Percentiles rank a stretch among this genome's conserved stretches.
phyloP scores from a whole-genome alignment of 2,329 filamentous ascomycete genomes.

The Furcasterigmium furcatum region DNA sequence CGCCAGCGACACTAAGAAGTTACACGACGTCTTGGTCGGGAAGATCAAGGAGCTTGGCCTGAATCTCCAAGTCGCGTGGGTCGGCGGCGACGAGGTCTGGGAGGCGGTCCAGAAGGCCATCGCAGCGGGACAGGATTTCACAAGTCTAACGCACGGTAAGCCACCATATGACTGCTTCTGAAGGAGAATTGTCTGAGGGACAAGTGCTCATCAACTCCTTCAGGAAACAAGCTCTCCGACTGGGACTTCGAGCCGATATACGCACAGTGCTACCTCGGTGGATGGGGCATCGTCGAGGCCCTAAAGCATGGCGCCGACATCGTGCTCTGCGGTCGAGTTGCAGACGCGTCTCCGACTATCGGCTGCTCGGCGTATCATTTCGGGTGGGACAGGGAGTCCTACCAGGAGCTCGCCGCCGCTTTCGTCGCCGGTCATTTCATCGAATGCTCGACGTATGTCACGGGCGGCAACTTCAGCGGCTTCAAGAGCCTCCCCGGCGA shows the following conservation, averaged over 20 bases:
- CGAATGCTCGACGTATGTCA: slow-evolving; percentile 48
- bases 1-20: slow-evolving; percentile 28
- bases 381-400: slow-evolving; percentile 38
- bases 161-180: background rate
- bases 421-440: slow-evolving; percentile 46
- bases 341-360: slow-evolving; percentile 44
- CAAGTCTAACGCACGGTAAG: slow-evolving; percentile 7
- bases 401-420: slow-evolving; percentile 40
- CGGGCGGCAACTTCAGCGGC: slow-evolving; percentile 49
- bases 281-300: slow-evolving; percentile 35
- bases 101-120: slow-evolving; percentile 14
- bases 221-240: slow-evolving; percentile 3
- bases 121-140: slow-evolving; percentile 5
- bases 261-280: slow-evolving; percentile 48
- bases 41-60: slow-evolving; percentile 23
- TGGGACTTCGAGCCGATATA: slow-evolving; percentile 16
- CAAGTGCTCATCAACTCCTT: background rate
- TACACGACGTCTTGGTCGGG: slow-evolving; percentile 22
- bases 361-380: slow-evolving; percentile 50
- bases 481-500: slow-evolving; percentile 22
- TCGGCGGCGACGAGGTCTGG: slow-evolving; percentile 34
- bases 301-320: slow-evolving; percentile 38
- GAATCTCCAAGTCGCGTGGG: slow-evolving; percentile 29
- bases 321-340: slow-evolving; percentile 38
- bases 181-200: background rate